phyloP scores from a whole-genome alignment of 352 stramenopile genomes.

The Phytophthora chlamydospora region DNA sequence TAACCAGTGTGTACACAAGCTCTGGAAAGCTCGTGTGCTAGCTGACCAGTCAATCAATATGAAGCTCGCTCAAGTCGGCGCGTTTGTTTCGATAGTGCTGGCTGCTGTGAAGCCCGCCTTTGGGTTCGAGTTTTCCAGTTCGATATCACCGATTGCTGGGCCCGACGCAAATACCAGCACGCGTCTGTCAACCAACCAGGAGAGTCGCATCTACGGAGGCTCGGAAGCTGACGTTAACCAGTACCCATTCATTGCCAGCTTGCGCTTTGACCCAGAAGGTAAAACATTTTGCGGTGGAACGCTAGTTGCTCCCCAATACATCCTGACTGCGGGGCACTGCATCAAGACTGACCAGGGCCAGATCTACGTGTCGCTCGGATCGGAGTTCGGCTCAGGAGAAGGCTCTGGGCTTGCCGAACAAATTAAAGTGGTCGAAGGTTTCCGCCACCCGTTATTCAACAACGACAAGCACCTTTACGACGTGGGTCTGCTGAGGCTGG shows the following conservation, averaged over 20 bases:
- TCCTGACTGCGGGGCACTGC: slow-evolving; percentile 76
- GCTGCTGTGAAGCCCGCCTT: background rate
- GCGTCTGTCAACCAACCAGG: slow-evolving; percentile 36
- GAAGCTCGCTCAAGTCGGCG: slow-evolving; percentile 2
- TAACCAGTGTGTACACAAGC: background rate
- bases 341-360: slow-evolving; percentile 38
- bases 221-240: slow-evolving; percentile 49
- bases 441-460: slow-evolving; percentile 26
- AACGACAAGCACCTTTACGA: slow-evolving; percentile 35
- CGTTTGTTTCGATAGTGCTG: background rate
- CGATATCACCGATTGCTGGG: background rate
- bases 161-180: slow-evolving; percentile 4
- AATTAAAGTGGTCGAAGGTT: slow-evolving; percentile 23
- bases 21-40: background rate
- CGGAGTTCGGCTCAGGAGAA: slow-evolving; percentile 12
- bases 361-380: slow-evolving; percentile 33
- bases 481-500: slow-evolving; percentile 52
- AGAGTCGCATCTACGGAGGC: slow-evolving; percentile 69
- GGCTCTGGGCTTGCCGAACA: slow-evolving; percentile 17
- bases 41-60: background rate
- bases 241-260: slow-evolving; percentile 61
- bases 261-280: slow-evolving; percentile 48
- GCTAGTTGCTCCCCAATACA: slow-evolving; percentile 59
- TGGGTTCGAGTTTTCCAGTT: slow-evolving; percentile 12
- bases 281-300: slow-evolving; percentile 64